These are phyloP conservation scores for Fusarium stilboides DNA, from an alignment of 2,329 filamentous ascomycete species.

Conservation along the genomic window DNA sequence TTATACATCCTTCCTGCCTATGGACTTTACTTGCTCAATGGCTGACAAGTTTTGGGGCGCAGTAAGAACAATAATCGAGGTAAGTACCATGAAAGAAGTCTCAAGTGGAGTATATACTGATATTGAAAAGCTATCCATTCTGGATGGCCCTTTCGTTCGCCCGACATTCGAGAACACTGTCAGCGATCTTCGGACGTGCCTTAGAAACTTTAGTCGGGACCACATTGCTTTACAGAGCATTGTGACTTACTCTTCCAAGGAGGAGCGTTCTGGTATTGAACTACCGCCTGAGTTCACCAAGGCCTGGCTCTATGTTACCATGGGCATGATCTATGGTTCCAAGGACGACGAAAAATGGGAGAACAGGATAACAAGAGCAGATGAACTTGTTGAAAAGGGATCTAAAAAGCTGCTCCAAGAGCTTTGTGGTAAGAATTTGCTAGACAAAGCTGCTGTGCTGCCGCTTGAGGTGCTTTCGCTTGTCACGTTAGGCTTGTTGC, in stretches of 20 bases:
- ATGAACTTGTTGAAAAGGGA: conserved; percentile 53
- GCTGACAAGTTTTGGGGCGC: conserved; percentile 62
- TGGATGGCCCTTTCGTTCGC: conserved; percentile 4
- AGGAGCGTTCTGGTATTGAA: conserved; percentile 51
- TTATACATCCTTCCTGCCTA: conserved; percentile 61
- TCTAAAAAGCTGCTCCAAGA: conserved; percentile 56
- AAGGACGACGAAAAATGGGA: conserved; percentile 45
- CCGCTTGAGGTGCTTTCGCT: conserved; percentile 62
- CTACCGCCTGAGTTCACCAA: conserved; percentile 57
- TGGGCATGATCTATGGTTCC: conserved; percentile 54
- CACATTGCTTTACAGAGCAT: conserved; percentile 52
- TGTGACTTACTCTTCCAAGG: conserved; percentile 47
- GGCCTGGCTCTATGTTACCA: conserved; percentile 61
- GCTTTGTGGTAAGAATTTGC: conserved; percentile 52
- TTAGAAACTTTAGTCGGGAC: conserved; percentile 47
- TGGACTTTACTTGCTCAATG: conserved; percentile 55
- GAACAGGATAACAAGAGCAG: conserved; percentile 52
- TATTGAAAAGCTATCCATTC: conserved; percentile 21
- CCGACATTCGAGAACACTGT: conserved; percentile 17
- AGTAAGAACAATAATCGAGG: conserved; percentile 50
- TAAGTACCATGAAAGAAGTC: conserved; percentile 35
- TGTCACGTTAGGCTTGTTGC: conserved; percentile 57
- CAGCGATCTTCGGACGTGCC: conserved; percentile 34
- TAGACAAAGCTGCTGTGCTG: conserved; percentile 57
- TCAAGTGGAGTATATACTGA: conserved; percentile 15